Evolutionary conservation across 768 basidiomycete species (phyloP), one percentile per base, ranked within the genome.

Genomic region (Termitomyces sp.): DNA sequence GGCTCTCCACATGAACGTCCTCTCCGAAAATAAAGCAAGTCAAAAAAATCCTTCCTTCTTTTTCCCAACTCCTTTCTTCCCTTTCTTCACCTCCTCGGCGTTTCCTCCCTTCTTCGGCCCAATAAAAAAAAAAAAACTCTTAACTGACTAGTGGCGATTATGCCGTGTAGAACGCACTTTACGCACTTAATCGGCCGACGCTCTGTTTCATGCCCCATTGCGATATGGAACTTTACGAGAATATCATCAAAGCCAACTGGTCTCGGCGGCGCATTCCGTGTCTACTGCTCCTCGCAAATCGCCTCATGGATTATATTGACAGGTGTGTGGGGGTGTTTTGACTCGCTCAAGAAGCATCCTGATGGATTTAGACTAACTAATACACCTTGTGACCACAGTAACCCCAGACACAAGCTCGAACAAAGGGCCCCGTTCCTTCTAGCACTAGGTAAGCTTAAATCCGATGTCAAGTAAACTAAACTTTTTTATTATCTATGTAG

Each of bases 191-290:
- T 32, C 63, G 54, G 21, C 81, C 83, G 59, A 88, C 86, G 45
- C 72, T 91, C 53, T 72, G 84, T 52, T 89, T 81, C 70, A 88
- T 90, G 87, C 88, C 87, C 21, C 88, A 90, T 67, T 90, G 89
- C 65, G 86, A 88, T 63, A 64, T 86, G 67, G 77, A 76, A 57
- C 74, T 90, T 26, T 88, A 90, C 66, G 87, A 91, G 64, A 75
- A 70, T 59, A 63, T 89, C 44, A 68, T 90, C 53, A 75, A 76
- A 55, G 75, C 76, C 12, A 89, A 88, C 65, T 87, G 85, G 84
- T 69, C 72, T 45, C 64, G 56, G 28, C 72, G 72, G 28, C 69
- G 69, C 21, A 67, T 88, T 50, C 64, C 71, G 54, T 72, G 70
- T 55, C 63, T 84, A 22, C 62, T 88, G 51, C 71, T 91, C 51